Conservation (phyloP, 306 rosid species). For the Crataegus laevigata region DNA sequence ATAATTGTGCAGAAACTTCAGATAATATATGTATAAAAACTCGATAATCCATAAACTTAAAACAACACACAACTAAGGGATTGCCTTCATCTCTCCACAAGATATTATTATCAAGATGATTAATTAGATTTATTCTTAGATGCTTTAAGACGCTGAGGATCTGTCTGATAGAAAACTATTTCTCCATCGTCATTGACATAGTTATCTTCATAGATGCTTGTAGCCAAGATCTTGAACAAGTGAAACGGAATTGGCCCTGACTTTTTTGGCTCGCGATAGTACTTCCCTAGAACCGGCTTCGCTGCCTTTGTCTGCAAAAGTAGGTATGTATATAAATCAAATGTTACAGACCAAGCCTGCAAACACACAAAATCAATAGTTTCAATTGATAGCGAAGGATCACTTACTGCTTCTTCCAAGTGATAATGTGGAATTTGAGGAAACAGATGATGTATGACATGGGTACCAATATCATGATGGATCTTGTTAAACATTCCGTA, state of each 20-base stretch:
- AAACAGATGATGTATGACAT: slow-evolving; percentile 78
- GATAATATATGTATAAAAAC: too few relatives aligned
- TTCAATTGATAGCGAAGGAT: not conserved
- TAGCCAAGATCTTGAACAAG: slow-evolving; percentile 37
- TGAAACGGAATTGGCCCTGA: slow-evolving; percentile 68
- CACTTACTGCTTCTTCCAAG: slow-evolving; percentile 66
- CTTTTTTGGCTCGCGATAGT: slow-evolving; percentile 69
- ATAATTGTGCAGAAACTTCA: not conserved
- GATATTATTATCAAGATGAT: not conserved
- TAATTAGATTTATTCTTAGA: slow-evolving; percentile 19
- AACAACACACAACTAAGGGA: not conserved
- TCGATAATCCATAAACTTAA: not conserved
- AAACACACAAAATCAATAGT: not conserved
- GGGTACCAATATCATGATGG: slow-evolving; percentile 91
- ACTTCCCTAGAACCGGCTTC: slow-evolving; percentile 59
- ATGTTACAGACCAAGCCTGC: not conserved
- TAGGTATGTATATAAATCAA: not conserved
- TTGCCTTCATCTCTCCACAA: not conserved
- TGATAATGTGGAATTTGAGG: slow-evolving; percentile 96
- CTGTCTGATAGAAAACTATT: not conserved
- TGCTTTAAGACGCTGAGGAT: not conserved
- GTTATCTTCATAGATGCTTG: slow-evolving; percentile 60
- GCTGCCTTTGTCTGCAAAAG: slow-evolving; percentile 62
- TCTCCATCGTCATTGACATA: slow-evolving; percentile 36
- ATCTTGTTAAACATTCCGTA: slow-evolving; percentile 66